A percentile compares a stretch with the other conserved stretches of the same genome.
Evolutionary conservation across 225 moss, liverwort and hornwort species (phyloP).

Genomic region (Anthoceros angustus): DNA sequence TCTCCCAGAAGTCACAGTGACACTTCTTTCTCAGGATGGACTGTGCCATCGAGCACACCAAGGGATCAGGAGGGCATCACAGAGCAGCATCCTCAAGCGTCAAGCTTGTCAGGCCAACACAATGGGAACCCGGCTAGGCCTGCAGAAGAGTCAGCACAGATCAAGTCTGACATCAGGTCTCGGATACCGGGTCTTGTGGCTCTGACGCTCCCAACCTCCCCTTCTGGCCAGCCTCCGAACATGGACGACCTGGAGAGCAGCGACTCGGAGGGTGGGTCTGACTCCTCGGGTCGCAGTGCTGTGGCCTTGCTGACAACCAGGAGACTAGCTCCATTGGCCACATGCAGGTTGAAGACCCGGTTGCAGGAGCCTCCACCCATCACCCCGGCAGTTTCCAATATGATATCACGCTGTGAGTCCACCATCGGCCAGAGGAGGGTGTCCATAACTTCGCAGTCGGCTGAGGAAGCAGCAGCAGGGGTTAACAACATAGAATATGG

Average conservation of each 20-base stretch:
- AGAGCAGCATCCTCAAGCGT: not conserved
- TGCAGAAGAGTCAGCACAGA: not conserved
- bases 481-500: constrained; percentile 1
- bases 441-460: constrained; percentile 11
- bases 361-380: constrained; percentile 89
- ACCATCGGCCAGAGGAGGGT: constrained; percentile 7
- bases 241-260: not conserved
- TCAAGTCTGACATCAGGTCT: not conserved
- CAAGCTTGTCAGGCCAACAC: not conserved
- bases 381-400: constrained; percentile 66
- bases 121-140: not conserved
- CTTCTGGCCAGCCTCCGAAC: not conserved
- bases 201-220: not conserved
- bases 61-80: not conserved
- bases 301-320: constrained; percentile 20
- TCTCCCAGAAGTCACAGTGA: not conserved
- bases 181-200: not conserved
- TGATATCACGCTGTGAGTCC: constrained; percentile 39
- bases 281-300: not conserved
- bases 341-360: constrained; percentile 60
- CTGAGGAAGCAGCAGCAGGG: constrained; percentile 10
- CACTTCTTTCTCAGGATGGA: not conserved
- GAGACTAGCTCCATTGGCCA: constrained; percentile 46
- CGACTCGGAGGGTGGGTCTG: not conserved
- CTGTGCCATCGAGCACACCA: not conserved